Base-by-base conservation (phyloP, 768 basidiomycete genomes). In the Hortiboletus campestris region DNA sequence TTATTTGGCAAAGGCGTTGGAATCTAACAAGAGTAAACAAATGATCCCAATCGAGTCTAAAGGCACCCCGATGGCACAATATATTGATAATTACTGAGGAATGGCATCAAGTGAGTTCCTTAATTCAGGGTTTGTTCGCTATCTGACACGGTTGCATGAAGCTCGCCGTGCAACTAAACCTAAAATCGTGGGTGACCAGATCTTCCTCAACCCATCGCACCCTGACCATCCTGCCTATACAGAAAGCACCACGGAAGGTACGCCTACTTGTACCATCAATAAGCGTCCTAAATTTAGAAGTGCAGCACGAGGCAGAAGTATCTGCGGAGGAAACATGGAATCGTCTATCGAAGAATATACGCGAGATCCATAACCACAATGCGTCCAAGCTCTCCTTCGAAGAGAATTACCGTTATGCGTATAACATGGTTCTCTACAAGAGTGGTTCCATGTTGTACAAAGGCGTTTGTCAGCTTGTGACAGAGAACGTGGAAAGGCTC, bases 311-410 rank as follows among this genome's bases (percentile, higher is more conserved):
- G 11, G 80, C 84, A 20, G 84, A 85, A 54, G 80, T 89, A 45
- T 84, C 89, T n/a, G 79, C 86, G 28, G 86, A 92, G 41, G 86
- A 90, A 61, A 94, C 88, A 41, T 97, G 94, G 92, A 68, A 78
- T 7, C 84, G 84, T 60, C 78, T 99, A 13, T 79, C 91, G 12
- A 77, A 79, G 58, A 97, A 98, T 60, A 95, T 99, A 62, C 80
- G 84, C 55, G 93, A 96, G 78, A 98, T 99, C 49, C 93, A 96
- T 70, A 88, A 91, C 63, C 92, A 96, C 72, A 93, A 96, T 71
- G 92, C 94, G 4, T 83, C 85, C 46, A 87, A 85, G 63, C 82
- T 99, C 34, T 90, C 88, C 20, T 95, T 89, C 62, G 92, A 98
- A 70, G 94, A 95, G 74, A 91, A 93, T 61, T 93, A 97, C 70